These are phyloP conservation scores for Extremus antarcticus DNA, from an alignment of 495 filamentous ascomycete genomes.

Conservation along the genomic window DNA sequence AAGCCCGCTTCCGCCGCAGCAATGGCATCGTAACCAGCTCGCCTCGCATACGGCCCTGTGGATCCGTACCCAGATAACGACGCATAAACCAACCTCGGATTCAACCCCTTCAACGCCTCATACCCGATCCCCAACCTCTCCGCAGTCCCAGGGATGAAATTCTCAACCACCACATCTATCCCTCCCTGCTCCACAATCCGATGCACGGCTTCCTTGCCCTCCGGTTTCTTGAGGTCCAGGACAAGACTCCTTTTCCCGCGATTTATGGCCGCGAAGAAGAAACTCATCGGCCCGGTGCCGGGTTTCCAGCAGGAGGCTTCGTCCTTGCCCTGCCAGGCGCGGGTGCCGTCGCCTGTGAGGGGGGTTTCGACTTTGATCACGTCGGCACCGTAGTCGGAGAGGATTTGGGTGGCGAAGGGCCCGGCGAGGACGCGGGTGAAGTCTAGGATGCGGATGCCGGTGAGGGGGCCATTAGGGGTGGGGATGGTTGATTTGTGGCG, in stretches of 20 bases:
- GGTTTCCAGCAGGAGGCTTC: constrained; percentile 19
- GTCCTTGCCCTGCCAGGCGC: constrained; percentile 19
- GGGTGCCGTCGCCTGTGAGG: constrained; percentile 19
- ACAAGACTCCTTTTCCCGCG: constrained; percentile 23
- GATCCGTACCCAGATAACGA: constrained; percentile 28
- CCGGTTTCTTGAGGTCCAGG: constrained; percentile 18
- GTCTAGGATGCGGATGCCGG: constrained; percentile 18
- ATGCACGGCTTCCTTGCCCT: constrained; percentile 14
- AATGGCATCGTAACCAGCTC: constrained; percentile 28
- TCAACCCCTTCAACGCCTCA: constrained; percentile 15
- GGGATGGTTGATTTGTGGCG: not conserved
- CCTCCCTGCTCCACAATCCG: constrained; percentile 19
- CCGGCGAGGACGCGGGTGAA: constrained; percentile 22
- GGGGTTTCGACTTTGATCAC: constrained; percentile 29
- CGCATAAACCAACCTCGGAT: constrained; percentile 29
- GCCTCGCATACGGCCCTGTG: constrained; percentile 24
- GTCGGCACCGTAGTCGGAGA: constrained; percentile 23
- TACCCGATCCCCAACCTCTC: constrained; percentile 25
- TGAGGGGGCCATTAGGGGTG: constrained; percentile 11
- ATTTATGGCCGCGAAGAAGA: constrained; percentile 24
- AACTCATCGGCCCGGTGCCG: constrained; percentile 16
- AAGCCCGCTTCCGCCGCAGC: constrained; percentile 27
- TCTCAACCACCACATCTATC: constrained; percentile 28
- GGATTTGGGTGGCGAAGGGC: constrained; percentile 21
- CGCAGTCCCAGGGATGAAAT: constrained; percentile 29